Percentiles rank a stretch among this genome's conserved stretches.
phyloP scores from a whole-genome alignment of 1,139 yeast genomes.

The Yamadazyma epiphylla region DNA sequence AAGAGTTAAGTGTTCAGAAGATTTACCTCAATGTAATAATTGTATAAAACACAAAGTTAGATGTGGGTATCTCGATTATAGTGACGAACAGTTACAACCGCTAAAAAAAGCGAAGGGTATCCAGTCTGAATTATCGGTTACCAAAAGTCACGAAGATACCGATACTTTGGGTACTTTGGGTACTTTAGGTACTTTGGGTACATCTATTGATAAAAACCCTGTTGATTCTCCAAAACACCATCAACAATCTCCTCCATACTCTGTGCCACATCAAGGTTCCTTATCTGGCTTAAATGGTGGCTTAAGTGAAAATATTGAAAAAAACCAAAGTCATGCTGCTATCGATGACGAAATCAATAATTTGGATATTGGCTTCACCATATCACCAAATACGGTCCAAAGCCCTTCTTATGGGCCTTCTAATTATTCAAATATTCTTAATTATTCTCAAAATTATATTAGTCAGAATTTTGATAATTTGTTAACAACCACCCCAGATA shows the following conservation, averaged over 20 bases:
- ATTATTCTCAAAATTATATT: conserved; percentile 15
- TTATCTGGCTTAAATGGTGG: too few species aligned
- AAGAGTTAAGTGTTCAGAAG: conserved; percentile 42
- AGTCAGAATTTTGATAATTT: conserved; percentile 30
- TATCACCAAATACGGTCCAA: neutral
- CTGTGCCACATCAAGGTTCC: too few species aligned
- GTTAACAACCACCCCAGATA: conserved; percentile 17
- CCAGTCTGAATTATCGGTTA: neutral
- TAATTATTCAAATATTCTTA: conserved; percentile 11
- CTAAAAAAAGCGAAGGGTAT: conserved; percentile 18
- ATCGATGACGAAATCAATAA: conserved; percentile 13
- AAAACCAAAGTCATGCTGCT: neutral
- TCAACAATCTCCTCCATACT: neutral
- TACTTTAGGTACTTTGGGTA: neutral
- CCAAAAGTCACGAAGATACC: too few species aligned
- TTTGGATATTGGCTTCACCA: conserved; percentile 10
- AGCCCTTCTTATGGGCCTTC: neutral
- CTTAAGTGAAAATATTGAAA: too few species aligned
- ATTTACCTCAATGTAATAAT: conserved; percentile 38
- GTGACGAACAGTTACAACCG: conserved; percentile 31
- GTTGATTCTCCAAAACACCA: too few species aligned
- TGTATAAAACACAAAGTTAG: conserved; percentile 39
- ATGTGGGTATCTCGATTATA: conserved; percentile 39
- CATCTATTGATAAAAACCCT: neutral
- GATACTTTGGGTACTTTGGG: neutral